These are phyloP conservation scores for Thecaphora thlaspeos DNA, from an alignment of 1,284 basidiomycete species.

Conservation along the genomic window DNA sequence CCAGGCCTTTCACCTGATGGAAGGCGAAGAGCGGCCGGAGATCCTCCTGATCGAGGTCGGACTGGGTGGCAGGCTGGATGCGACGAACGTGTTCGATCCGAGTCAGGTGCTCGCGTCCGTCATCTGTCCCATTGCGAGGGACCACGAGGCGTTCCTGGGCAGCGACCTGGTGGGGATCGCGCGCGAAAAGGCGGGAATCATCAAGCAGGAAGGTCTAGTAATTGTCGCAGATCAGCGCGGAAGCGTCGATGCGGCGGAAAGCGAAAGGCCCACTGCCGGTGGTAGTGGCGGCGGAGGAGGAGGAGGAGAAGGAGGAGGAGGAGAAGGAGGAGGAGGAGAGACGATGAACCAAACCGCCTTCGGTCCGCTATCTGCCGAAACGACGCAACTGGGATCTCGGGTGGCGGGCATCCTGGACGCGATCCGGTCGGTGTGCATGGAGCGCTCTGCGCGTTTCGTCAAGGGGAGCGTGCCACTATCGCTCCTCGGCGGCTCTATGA, in stretches of 20 bases:
- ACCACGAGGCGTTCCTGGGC: conserved; percentile 89
- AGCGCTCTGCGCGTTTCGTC: conserved; percentile 25
- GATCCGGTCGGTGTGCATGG: conserved; percentile 27
- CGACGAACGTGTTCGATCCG: conserved; percentile 80
- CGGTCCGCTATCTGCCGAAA: conserved; percentile 28
- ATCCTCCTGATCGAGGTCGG: conserved; percentile 89
- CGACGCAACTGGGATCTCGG: conserved; percentile 16
- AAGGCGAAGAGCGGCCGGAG: conserved; percentile 64
- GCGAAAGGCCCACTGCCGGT: no score
- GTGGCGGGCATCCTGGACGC: conserved; percentile 39
- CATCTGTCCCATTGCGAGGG: conserved; percentile 82
- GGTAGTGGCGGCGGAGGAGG: conserved; percentile 1
- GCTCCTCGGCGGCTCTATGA: no score
- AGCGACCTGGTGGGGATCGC: conserved; percentile 74
- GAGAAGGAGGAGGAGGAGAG: not conserved
- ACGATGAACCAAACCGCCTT: conserved; percentile 19
- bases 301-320: not conserved
- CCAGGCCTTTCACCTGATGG: conserved; percentile 41
- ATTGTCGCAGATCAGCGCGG: conserved; percentile 65
- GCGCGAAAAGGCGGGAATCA: conserved; percentile 80
- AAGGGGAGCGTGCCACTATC: conserved; percentile 36
- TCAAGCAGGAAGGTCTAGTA: conserved; percentile 68
- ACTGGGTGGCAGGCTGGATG: conserved; percentile 87
- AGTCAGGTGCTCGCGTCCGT: conserved; percentile 72
- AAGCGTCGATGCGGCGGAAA: not conserved